A percentile compares a stretch with the other conserved stretches of the same genome.
These are phyloP conservation scores for Pseudogymnoascus sp. DNA, from an alignment of 2,329 filamentous ascomycete genomes.

Conservation along the genomic window DNA sequence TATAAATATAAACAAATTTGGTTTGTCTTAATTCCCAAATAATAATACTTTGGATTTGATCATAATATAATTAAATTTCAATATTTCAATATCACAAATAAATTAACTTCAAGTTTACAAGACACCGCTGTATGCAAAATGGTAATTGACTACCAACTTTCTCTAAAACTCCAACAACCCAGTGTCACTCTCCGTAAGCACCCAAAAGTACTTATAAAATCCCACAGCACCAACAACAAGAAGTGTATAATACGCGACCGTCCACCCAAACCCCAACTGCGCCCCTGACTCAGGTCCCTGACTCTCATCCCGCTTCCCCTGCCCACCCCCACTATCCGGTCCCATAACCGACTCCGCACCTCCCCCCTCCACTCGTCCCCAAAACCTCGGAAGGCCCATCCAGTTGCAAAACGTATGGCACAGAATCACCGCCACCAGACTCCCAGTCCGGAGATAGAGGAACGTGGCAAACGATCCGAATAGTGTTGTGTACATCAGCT, in stretches of 20 bases:
- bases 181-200: slow-evolving; percentile 56
- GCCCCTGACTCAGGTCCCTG: slow-evolving; percentile 19
- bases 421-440: slow-evolving; percentile 62
- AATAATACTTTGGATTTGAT: not conserved
- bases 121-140: not conserved
- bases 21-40: not conserved
- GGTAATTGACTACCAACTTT: not conserved
- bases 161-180: slow-evolving; percentile 32
- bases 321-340: slow-evolving; percentile 22
- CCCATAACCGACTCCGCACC: slow-evolving; percentile 18
- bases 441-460: slow-evolving; percentile 76
- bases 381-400: slow-evolving; percentile 80
- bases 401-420: slow-evolving; percentile 88
- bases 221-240: slow-evolving; percentile 60
- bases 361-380: slow-evolving; percentile 61
- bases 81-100: not conserved
- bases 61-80: not conserved
- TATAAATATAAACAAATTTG: not conserved
- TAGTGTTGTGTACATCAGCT: slow-evolving; percentile 82
- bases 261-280: slow-evolving; percentile 49
- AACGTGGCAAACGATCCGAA: slow-evolving; percentile 94
- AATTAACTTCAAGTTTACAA: not conserved
- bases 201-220: slow-evolving; percentile 65
- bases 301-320: slow-evolving; percentile 33
- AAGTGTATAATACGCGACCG: slow-evolving; percentile 68